Percentiles rank a stretch among this genome's conserved stretches.
phyloP scores from a whole-genome alignment of 2,329 filamentous ascomycete genomes.

The Fusarium gaditjirri region DNA sequence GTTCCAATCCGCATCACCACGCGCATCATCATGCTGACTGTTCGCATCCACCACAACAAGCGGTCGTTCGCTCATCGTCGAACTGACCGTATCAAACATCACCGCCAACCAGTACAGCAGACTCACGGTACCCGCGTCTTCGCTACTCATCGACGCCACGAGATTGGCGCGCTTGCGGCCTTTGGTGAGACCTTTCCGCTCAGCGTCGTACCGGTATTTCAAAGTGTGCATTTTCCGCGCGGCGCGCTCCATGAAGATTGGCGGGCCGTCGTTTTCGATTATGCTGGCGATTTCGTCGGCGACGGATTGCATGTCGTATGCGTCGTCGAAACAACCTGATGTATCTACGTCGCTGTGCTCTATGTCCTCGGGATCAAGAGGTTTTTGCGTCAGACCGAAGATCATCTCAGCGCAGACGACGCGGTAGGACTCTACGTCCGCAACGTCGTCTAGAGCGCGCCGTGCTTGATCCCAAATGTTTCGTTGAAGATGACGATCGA shows the following conservation, averaged over 20 bases:
- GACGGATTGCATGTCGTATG: neutral
- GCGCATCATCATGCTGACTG: conserved; percentile 47
- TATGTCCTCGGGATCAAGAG: conserved; percentile 12
- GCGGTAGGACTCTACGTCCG: conserved; percentile 51
- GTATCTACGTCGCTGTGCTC: neutral
- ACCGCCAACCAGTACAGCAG: conserved; percentile 67
- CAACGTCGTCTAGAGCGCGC: conserved; percentile 47
- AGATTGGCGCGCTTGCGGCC: neutral
- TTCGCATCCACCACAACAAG: conserved; percentile 52
- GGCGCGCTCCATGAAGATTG: conserved; percentile 37
- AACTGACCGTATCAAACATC: conserved; percentile 68
- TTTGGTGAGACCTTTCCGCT: conserved; percentile 20
- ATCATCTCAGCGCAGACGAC: conserved; percentile 54
- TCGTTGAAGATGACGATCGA: conserved; percentile 50
- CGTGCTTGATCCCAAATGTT: conserved; percentile 52
- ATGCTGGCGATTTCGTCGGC: conserved; percentile 22
- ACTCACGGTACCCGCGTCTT: conserved; percentile 57
- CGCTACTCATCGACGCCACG: neutral
- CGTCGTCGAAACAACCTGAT: neutral
- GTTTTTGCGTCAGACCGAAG: conserved; percentile 51
- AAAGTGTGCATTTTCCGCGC: conserved; percentile 40
- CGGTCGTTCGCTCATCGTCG: conserved; percentile 58
- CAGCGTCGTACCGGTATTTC: conserved; percentile 38
- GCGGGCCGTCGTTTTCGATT: conserved; percentile 37
- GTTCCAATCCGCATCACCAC: conserved; percentile 9